Evolutionary conservation across 2,329 filamentous ascomycete genomes (phyloP), one percentile per base, ranked within the genome.

Genomic region (Stachybotrys elegans): DNA sequence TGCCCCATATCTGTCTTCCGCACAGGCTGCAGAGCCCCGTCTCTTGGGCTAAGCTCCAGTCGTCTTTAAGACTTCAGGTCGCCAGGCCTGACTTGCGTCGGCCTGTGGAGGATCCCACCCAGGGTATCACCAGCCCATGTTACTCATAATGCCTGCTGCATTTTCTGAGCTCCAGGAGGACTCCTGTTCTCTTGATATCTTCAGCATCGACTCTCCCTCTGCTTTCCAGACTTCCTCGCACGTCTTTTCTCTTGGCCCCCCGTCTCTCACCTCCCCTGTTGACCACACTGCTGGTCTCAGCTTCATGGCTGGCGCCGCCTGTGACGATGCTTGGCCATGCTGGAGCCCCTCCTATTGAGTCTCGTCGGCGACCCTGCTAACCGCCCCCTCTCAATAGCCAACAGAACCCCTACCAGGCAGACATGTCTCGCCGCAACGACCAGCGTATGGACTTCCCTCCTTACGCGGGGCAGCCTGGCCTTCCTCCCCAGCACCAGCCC

Each of bases 351-450:
- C 16, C 50, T 47, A 43, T 49, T 46, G 50, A 51, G 49, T 51
- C 46, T 44, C 49, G 49, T 50, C 41, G 55, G 47, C 46, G 49
- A 55, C 49, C 47, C 43, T 53, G 54, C 62, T 65, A 53, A 65
- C 52, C 52, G 46, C 44, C 49, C 44, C 49, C 34, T 45, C 49
- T 46, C 51, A 47, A 56, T 47, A 68, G 65, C 55, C 65, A 66
- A 47, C 52, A 57, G 48, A 72, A 78, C 56, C 60, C 69, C 43
- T 78, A 78, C 55, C 73, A 72, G 60, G 59, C 67, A 53, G 73
- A 78, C 50, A 72, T 78, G 72, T 66, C 61, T 51, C 66, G 67
- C 48, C 67, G 68, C 44, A 64, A 63, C 53, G 68, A 71, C n/a
- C n/a, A n/a, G 50, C 65, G 66, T 44, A 68, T 69, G 55, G 66